Base-by-base conservation (phyloP, 768 basidiomycete species). In the Lentinula boryana region DNA sequence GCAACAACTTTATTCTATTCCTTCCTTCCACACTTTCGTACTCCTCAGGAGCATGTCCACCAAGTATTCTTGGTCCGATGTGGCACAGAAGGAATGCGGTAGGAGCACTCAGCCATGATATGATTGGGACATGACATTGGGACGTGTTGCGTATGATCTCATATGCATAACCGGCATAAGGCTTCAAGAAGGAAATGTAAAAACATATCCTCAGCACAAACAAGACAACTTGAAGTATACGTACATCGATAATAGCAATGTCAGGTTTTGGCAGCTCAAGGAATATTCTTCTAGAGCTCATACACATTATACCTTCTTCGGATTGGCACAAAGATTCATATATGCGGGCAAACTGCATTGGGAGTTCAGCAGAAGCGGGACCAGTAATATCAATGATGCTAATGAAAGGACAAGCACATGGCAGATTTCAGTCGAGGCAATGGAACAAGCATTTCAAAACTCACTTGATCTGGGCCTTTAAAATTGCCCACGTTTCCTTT, bases 191-290 rank as follows among this genome's bases (percentile, higher is more conserved):
- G 0, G 18, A 44, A 44, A 12, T 27, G 27, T 27, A 10, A 27
- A 46, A 44, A 0, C 4, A 44, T 3, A 27, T 27, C 3, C 27
- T 27, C 27, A 0, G 27, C 27, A 27, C 27, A 27, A 27, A 27
- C 0, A 27, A 27, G 27, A 27, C 27, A 27, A 27, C 27, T 27
- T 27, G 27, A 27, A 27, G 12, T 0, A 46, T 18, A 27, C 31
- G 15, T 50, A 59, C 58, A 50, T 59, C 58, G 5, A 59, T 35
- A 18, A 59, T 23, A n/a, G 48, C 58, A 32, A 59, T n/a, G 5
- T 18, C 16, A 23, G 58, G 58, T 21, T 9, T 18, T 15, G 58
- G 31, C 6, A 57, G 56, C 12, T 23, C 23, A 16, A n/a, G 3
- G 16, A 57, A 8, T 3, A 23, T 57, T 40, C 27, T 57, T 18